Conservation (phyloP, 2,329 filamentous ascomycete species). For the Talaromyces sp. region DNA sequence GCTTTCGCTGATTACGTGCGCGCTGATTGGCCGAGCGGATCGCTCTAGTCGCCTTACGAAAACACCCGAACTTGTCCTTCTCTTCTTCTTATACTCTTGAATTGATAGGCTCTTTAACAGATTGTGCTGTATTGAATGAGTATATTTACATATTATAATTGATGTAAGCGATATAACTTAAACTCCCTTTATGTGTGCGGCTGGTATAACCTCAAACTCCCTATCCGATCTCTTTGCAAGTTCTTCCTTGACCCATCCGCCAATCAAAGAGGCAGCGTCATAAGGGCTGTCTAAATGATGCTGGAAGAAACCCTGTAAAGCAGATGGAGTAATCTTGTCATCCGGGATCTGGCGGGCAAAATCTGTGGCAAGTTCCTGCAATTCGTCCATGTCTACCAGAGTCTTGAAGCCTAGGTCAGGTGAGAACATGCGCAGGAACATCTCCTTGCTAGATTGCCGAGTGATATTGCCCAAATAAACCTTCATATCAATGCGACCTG, state of each 20-base stretch:
- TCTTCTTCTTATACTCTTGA: neutral
- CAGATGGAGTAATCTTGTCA: slow-evolving; percentile 49
- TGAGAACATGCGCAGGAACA: slow-evolving; percentile 30
- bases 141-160: neutral
- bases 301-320: slow-evolving; percentile 54
- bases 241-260: slow-evolving; percentile 40
- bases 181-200: neutral
- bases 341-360: slow-evolving; percentile 50
- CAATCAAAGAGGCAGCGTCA: slow-evolving; percentile 44
- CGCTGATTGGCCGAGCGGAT: slow-evolving; percentile 33
- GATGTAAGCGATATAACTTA: neutral
- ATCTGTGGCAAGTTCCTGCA: slow-evolving; percentile 42
- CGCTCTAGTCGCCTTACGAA: slow-evolving; percentile 29
- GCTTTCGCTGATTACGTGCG: slow-evolving; percentile 18
- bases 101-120: too few species aligned
- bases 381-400: slow-evolving; percentile 21
- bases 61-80: slow-evolving; percentile 15
- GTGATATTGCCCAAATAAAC: slow-evolving; percentile 49
- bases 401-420: slow-evolving; percentile 21
- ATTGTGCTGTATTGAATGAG: neutral
- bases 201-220: slow-evolving; percentile 13
- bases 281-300: slow-evolving; percentile 49
- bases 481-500: slow-evolving; percentile 65
- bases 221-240: slow-evolving; percentile 24
- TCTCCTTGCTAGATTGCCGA: slow-evolving; percentile 44